Evolutionary conservation across 306 rosid species (phyloP), one percentile per base, ranked within the genome.

Genomic region (Hylodesmum podocarpum): DNA sequence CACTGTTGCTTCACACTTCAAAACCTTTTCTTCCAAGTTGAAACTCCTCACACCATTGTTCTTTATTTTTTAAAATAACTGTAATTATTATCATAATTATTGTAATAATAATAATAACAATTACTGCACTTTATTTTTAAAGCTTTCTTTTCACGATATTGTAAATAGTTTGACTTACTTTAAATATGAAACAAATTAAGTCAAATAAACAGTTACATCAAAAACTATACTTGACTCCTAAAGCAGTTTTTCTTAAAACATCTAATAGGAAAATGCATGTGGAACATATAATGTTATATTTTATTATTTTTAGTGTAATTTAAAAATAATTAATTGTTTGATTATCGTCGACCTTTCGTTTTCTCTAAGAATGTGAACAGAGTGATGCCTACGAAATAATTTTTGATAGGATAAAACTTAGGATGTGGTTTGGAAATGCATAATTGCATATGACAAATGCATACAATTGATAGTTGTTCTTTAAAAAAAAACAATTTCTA

Each of bases 1-100:
- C 25, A 77, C 86, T 80, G 80, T 76, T 73, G 21, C 65, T 76
- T 70, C 71, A 50, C 14, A 39, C 21, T 77, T 77, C 18, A 66
- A 76, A 70, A 29, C 13, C 44, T 50, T 24, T 54, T 49, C 53
- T 4, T 62, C 31, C 3, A 3, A 57, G 13, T 41, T 40, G 78
- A 68, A 24, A 75, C 27, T 36, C 8, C 8, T 25, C 1, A 21
- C 50, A 13, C 7, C 16, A 11, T 1, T 16, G 61, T 47, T 16
- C 5, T 8, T 47, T 46, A 0, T 9, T 12, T 29, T 29, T 27
- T 0, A 14, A 37, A 50, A 50, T 6, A 18, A 47, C 3, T 2
- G 3, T 33, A 33, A 33, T 6, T 33, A 33, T 33, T 33, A 6
- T 33, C 36, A 33, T 6, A 33, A 33, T 33, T 3, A 2, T 33